phyloP scores from a whole-genome alignment of 495 filamentous ascomycete species.

The Lasiosphaeriaceae sp. region DNA sequence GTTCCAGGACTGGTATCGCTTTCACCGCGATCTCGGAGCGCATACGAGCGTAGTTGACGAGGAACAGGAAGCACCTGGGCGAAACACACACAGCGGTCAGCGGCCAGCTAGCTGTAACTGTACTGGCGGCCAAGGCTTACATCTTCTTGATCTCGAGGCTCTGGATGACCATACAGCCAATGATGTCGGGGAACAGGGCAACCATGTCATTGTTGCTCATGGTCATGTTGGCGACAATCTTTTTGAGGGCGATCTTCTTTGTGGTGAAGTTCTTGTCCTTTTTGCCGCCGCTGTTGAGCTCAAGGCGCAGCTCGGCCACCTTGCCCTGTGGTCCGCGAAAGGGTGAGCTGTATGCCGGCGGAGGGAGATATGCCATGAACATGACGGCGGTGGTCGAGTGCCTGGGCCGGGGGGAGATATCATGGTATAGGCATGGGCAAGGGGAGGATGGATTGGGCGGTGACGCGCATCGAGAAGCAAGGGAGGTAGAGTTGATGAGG shows the following conservation, averaged over 20 bases:
- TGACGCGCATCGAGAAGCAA: background rate
- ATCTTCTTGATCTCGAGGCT: slow-evolving; percentile 99
- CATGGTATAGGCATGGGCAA: slow-evolving; percentile 22
- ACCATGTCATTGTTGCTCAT: slow-evolving; percentile 99
- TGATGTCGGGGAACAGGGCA: slow-evolving; percentile 90
- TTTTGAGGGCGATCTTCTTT: slow-evolving; percentile 99
- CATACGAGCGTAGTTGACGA: slow-evolving; percentile 94
- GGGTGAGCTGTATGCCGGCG: slow-evolving; percentile 38
- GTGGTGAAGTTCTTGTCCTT: slow-evolving; percentile 97
- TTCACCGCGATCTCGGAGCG: slow-evolving; percentile 93
- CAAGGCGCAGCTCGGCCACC: slow-evolving; percentile 92
- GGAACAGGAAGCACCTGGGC: slow-evolving; percentile 88
- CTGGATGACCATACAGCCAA: slow-evolving; percentile 88
- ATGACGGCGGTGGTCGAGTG: slow-evolving; percentile 28
- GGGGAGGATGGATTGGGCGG: background rate
- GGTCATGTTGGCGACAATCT: slow-evolving; percentile 99
- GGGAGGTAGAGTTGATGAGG: slow-evolving; percentile 1
- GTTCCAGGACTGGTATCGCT: slow-evolving; percentile 80
- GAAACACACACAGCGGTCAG: slow-evolving; percentile 24
- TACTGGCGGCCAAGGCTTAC: slow-evolving; percentile 49
- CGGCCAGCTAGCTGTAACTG: background rate
- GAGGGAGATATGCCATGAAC: slow-evolving; percentile 47
- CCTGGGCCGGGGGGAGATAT: slow-evolving; percentile 12
- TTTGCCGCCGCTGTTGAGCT: slow-evolving; percentile 89
- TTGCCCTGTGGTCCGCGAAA: slow-evolving; percentile 73